phyloP scores from a whole-genome alignment of 805 yeast genomes.

The Kluyveromyces lactis region DNA sequence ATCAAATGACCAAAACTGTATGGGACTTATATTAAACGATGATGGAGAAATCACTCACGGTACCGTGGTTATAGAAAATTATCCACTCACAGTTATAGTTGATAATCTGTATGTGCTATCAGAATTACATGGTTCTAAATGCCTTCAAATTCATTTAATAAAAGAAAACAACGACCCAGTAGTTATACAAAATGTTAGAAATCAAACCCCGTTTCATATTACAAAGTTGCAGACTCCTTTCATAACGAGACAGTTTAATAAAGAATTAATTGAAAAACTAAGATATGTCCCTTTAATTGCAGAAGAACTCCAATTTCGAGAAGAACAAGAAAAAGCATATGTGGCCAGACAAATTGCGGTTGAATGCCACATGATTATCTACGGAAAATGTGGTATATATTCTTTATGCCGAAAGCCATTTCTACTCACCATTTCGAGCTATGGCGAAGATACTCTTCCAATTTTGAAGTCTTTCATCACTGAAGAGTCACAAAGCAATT shows the following conservation, averaged over 20 bases:
- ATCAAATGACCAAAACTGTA: slow-evolving; percentile 17
- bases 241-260: slow-evolving; percentile 5
- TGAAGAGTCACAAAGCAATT: slow-evolving; percentile 4
- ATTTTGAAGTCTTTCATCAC: slow-evolving; percentile 6
- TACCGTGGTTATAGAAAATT: slow-evolving; percentile 21
- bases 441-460: slow-evolving; percentile 15
- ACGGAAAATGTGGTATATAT: slow-evolving; percentile 15
- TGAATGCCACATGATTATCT: slow-evolving; percentile 13
- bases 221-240: slow-evolving; percentile 2
- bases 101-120: slow-evolving; percentile 21
- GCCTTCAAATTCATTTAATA: slow-evolving; percentile 9
- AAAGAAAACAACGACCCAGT: slow-evolving; percentile 13
- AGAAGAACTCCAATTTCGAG: slow-evolving; percentile 14
- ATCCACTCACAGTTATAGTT: slow-evolving; percentile 17
- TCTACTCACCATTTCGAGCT: slow-evolving; percentile 17
- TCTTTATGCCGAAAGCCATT: slow-evolving; percentile 13
- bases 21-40: slow-evolving; percentile 25
- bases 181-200: slow-evolving; percentile 12
- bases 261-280: slow-evolving; percentile 17
- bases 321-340: slow-evolving; percentile 19
- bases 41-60: slow-evolving; percentile 27
- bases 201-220: slow-evolving; percentile 6
- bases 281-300: slow-evolving; percentile 16
- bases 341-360: slow-evolving; percentile 15
- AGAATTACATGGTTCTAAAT: slow-evolving; percentile 8